Evolutionary conservation across 352 stramenopile genomes (phyloP), one percentile per base, ranked within the genome.

Genomic region (Phytophthora syringae): DNA sequence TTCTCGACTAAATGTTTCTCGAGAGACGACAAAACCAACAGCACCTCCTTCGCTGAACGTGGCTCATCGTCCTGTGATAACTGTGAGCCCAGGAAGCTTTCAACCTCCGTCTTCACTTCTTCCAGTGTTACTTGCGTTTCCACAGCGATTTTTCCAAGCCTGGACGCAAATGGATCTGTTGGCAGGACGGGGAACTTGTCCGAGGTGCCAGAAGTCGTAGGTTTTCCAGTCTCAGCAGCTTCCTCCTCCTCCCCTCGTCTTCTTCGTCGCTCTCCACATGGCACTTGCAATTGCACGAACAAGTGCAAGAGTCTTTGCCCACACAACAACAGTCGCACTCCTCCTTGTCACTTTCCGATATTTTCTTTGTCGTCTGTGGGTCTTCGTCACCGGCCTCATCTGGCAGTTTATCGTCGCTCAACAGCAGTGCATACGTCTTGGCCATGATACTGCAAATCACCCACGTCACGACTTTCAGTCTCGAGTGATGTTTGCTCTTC

Each of bases 381-480:
- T 25, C 54, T 5, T 60, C 55, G 0, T 32, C 44, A 2, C 39
- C 58, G 40, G 4, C 24, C 9, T 69, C 70, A 0, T 70, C 67
- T 50, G 82, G 83, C 5, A 93, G 45, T 51, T 90, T 90, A 51
- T 94, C 86, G 39, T 92, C 80, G 9, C 82, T 81, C 40, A 86
- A 51, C 34, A 96, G 58, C 34, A 96, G 52, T 10, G 81, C 79
- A 49, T 93, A 87, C 30, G 90, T 92, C 65, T 96, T 96, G 4
- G 88, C 88, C 53, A 96, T 88, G 24, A 96, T 80, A 12, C 86
- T 87, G 24, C 86, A 96, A 24, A 96, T 69, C 11, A 96, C 88
- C 86, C 86, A 96, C 51, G 88, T 93, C 21, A 96, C 80, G 1
- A 94, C 86, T 43, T 93, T 94, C 21, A 94, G 78, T 9, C 88